These are phyloP conservation scores for Scheffersomyces amazonensis DNA, from an alignment of 805 yeast species.

Conservation along the genomic window DNA sequence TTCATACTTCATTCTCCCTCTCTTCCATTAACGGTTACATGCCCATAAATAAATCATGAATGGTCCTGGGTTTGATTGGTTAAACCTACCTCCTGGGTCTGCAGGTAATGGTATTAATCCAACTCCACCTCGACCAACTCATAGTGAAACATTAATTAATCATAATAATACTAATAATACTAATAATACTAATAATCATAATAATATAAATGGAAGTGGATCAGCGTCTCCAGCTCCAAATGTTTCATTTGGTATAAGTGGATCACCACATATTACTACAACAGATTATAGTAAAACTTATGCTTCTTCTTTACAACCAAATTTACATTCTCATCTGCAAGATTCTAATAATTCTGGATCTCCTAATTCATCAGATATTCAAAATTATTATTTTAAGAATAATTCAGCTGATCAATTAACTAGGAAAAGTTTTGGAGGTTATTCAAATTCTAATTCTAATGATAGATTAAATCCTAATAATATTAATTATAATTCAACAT, in stretches of 20 bases:
- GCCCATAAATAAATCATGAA: no score
- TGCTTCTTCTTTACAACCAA: neutral
- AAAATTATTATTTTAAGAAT: slow-evolving; percentile 6
- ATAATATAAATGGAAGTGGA: slow-evolving; percentile 4
- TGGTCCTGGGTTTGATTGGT: slow-evolving; percentile 51
- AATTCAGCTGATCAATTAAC: slow-evolving; percentile 11
- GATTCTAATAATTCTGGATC: neutral
- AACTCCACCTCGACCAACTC: slow-evolving; percentile 11
- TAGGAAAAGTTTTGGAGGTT: slow-evolving; percentile 28
- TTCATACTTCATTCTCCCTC: no score
- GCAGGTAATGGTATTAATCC: no score
- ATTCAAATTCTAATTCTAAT: slow-evolving; percentile 7
- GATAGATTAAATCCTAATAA: neutral
- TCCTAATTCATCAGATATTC: neutral
- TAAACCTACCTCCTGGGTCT: slow-evolving; percentile 30
- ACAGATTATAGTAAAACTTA: neutral
- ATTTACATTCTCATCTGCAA: slow-evolving; percentile 1
- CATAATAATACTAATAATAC: neutral
- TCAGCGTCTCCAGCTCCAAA: slow-evolving; percentile 11
- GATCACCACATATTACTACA: neutral
- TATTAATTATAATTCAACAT: neutral
- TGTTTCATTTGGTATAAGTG: slow-evolving; percentile 10
- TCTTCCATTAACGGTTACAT: no score
- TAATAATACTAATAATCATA: neutral
- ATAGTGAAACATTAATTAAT: neutral